These are phyloP conservation scores for Apiospora kogelbergensis DNA, from an alignment of 2,329 filamentous ascomycete species.

Conservation along the genomic window DNA sequence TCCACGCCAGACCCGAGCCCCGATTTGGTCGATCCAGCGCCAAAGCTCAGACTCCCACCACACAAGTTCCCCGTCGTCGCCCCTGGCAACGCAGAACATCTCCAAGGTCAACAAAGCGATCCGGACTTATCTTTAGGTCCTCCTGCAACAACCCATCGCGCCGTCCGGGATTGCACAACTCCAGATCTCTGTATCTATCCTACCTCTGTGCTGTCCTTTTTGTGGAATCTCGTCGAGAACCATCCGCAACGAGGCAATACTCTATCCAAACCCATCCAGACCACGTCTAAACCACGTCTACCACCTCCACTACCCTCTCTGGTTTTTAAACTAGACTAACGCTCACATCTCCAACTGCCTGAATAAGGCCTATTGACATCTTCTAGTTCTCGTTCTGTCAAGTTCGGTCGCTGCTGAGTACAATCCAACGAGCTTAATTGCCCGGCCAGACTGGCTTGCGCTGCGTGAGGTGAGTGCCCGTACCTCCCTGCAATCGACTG, in stretches of 20 bases:
- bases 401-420: conserved; percentile 34
- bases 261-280: neutral
- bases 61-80: neutral
- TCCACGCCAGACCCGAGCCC: neutral
- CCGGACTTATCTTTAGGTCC: neutral
- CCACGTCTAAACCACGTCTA: neutral
- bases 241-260: neutral
- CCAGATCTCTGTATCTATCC: conserved; percentile 6
- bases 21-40: conserved; percentile 1
- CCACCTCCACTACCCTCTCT: neutral
- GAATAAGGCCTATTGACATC: conserved; percentile 19
- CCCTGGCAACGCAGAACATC: neutral
- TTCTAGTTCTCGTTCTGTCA: conserved; percentile 31
- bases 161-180: conserved; percentile 5
- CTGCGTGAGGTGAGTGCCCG: conserved; percentile 33
- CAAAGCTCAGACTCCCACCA: neutral
- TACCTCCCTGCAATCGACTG: neutral
- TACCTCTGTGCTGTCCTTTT: conserved; percentile 2
- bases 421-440: conserved; percentile 25
- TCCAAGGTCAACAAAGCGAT: neutral
- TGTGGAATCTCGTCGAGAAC: neutral
- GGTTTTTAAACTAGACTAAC: neutral
- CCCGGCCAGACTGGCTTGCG: conserved; percentile 38
- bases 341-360: conserved; percentile 14
- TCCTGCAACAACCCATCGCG: conserved; percentile 2